Base-by-base conservation (phyloP, 1,139 yeast genomes). In the Suhomyces anneliseae region DNA sequence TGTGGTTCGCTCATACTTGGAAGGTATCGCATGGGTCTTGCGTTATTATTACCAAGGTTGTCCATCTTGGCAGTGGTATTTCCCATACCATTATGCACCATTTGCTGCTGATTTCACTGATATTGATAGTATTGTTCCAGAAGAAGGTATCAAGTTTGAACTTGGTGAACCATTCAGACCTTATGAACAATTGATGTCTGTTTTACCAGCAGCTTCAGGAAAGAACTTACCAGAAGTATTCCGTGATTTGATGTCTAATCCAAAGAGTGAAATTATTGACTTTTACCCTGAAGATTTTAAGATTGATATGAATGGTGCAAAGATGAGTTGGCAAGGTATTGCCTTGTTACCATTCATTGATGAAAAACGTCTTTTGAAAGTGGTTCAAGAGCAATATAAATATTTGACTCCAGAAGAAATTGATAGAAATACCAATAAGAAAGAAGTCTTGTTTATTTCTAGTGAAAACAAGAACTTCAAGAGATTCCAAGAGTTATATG, bases 31-130 rank as follows among this genome's bases (percentile, higher is more conserved):
- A 14, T 95, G 99, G 99, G 97, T 87, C 1, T 73, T 93, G 52
- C 69, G 88, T 47, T 95, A 95, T 65, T 95, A 95, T 68, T 93
- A 89, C 64, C 99, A 93, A 69, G 98, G 97, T 4, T 93, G 98
- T 69, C 96, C 97, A 0, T 92, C 98, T 0, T 95, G 99, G 99
- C 87, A 85, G 48, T 95, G 99, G 99, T 95, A 82, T 65, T 95
- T 86, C 59, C 99, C 98, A 0, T 93, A 85, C 63, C 99, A 95
- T 64, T 95, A 95, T 69, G 98, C 99, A 0, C 99, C 99, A 15
- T 90, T 93, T 74, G 98, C 98, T 0, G 78, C 87, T 8, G 99
- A 95, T 64, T 87, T 95, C 59, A 72, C 68, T 4, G 79, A 83
- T 43, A 68, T 90, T 39, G 58, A 61, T 15, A 70, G 65, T 4